These are phyloP conservation scores for Condylostoma magnum DNA, from an alignment of 169 alveolate genomes.

Conservation along the genomic window DNA sequence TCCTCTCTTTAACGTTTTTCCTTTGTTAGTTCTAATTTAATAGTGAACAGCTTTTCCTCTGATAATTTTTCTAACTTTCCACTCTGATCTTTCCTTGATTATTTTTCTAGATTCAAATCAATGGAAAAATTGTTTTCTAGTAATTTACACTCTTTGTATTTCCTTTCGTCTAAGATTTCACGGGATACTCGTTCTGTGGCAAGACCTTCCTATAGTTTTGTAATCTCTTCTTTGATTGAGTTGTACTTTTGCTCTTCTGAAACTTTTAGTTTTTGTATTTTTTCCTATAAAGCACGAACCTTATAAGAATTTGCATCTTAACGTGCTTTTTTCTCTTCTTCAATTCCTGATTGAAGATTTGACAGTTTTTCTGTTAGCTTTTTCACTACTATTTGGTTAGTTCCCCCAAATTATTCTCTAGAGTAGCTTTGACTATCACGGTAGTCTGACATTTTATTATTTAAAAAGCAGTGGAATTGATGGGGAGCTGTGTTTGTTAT, in stretches of 20 bases:
- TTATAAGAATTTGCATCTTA: background rate
- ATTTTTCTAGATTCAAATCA: constrained; percentile 47
- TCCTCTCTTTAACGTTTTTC: constrained; percentile 62
- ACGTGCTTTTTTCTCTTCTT: constrained; percentile 6
- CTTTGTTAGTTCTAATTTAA: constrained; percentile 50
- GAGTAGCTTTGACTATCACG: too few species aligned
- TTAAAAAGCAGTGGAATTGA: too few species aligned
- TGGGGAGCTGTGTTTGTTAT: too few species aligned
- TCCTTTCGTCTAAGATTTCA: constrained; percentile 42
- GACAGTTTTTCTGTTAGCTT: constrained; percentile 18
- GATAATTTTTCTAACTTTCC: constrained; percentile 30
- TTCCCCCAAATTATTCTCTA: too few species aligned
- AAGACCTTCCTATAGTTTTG: constrained; percentile 34
- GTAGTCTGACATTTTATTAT: too few species aligned
- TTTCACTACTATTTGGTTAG: background rate
- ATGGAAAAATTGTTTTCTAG: constrained; percentile 38
- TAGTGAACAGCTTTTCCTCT: constrained; percentile 48
- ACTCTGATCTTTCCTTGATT: constrained; percentile 47
- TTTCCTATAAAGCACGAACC: constrained; percentile 12
- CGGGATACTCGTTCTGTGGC: constrained; percentile 36
- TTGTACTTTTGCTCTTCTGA: constrained; percentile 18
- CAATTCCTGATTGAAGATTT: constrained; percentile 1
- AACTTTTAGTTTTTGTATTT: constrained; percentile 6
- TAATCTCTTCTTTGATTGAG: constrained; percentile 37
- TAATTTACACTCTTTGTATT: constrained; percentile 40